These are phyloP conservation scores for Narthecium ossifragum DNA, from an alignment of 106 monocot species.

Conservation along the genomic window DNA sequence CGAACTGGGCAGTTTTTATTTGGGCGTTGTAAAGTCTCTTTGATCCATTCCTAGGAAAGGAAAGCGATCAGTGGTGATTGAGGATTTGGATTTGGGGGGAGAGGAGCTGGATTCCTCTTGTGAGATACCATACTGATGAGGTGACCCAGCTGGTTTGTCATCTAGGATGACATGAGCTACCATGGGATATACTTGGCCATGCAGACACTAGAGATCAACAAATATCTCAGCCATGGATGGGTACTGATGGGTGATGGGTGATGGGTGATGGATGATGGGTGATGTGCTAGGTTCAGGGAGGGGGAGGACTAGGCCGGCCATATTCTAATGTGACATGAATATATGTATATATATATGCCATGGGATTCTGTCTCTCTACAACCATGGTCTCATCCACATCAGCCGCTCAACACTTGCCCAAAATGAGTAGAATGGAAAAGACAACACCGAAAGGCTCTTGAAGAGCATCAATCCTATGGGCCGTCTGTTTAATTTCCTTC, in stretches of 20 bases:
- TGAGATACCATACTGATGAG: not conserved
- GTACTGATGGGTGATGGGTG: not conserved
- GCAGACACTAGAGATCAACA: not conserved
- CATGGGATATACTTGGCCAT: not conserved
- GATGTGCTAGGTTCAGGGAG: no score
- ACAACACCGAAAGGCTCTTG: conserved; percentile 1
- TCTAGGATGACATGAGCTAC: not conserved
- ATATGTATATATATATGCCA: not conserved
- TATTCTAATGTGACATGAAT: no score
- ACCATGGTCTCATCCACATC: not conserved
- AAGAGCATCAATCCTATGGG: not conserved
- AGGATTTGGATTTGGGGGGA: not conserved
- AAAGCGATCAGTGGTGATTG: not conserved
- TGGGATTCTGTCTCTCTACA: not conserved
- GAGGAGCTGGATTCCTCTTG: not conserved
- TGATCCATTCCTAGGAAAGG: not conserved
- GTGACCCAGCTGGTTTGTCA: not conserved
- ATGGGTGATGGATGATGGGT: not conserved
- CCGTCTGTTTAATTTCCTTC: not conserved
- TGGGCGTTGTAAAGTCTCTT: not conserved
- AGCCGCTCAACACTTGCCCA: not conserved
- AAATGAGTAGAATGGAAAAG: not conserved
- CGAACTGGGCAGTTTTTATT: not conserved
- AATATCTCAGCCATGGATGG: no score
- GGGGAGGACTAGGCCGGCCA: no score